Conservation (phyloP, 169 alveolate species). For the Plasmodium falciparum region DNA sequence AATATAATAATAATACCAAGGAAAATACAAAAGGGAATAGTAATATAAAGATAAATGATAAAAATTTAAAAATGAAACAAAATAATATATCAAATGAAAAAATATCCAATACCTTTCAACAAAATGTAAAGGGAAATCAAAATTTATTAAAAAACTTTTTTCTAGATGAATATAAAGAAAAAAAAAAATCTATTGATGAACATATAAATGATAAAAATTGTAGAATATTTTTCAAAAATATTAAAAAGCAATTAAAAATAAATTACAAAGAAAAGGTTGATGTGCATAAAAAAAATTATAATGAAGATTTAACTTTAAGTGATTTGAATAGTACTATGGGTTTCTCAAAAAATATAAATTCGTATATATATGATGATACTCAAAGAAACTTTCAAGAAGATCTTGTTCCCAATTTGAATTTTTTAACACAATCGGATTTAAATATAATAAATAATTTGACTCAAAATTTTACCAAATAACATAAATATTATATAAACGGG, state of each 20-base stretch:
- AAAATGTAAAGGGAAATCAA: not conserved
- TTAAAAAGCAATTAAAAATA: slow-evolving; percentile 56
- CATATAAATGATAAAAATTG: slow-evolving; percentile 55
- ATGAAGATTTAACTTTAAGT: slow-evolving; percentile 23
- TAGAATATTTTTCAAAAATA: slow-evolving; percentile 49
- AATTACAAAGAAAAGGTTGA: slow-evolving; percentile 10
- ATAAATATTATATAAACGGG: too few species aligned
- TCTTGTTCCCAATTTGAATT: slow-evolving; percentile 3
- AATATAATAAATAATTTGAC: slow-evolving; percentile 14
- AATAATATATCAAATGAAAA: not conserved
- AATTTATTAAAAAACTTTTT: not conserved
- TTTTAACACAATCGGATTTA: slow-evolving; percentile 6
- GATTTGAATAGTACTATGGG: slow-evolving; percentile 47
- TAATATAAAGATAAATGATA: not conserved
- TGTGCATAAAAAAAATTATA: not conserved
- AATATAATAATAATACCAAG: not conserved
- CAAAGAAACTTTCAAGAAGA: not conserved
- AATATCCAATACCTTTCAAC: not conserved
- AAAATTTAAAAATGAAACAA: not conserved
- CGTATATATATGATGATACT: not conserved
- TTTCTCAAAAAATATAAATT: slow-evolving; percentile 4
- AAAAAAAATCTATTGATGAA: slow-evolving; percentile 6
- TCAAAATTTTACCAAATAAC: not conserved
- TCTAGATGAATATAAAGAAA: not conserved
- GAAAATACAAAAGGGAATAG: not conserved